phyloP scores from a whole-genome alignment of 345 rosid species.

The Kandelia obovata region DNA sequence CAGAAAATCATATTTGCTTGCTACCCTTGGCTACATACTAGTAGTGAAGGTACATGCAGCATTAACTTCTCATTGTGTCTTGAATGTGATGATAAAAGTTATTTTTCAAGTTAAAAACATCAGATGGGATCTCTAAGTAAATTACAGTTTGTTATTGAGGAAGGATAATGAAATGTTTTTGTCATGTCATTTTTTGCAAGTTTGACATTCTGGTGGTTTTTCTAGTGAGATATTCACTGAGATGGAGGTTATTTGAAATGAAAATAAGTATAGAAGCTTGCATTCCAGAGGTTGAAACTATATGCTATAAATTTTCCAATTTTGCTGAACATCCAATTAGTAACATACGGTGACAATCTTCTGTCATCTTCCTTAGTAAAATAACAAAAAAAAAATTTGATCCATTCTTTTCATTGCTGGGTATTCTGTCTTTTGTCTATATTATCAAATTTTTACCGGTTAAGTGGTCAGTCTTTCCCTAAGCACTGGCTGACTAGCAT shows the following conservation, averaged over 20 bases:
- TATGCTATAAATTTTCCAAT: too few species aligned
- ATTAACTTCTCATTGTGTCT: constrained; percentile 14
- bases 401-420: too few species aligned
- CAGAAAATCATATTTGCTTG: constrained; percentile 72
- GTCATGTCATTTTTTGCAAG: not conserved
- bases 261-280: not conserved
- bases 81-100: not conserved
- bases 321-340: too few species aligned
- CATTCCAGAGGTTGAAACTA: not conserved
- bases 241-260: not conserved
- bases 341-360: too few species aligned
- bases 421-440: not conserved
- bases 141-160: not conserved
- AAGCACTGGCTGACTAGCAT: too few species aligned
- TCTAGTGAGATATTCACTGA: not conserved
- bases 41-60: constrained; percentile 68
- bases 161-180: not conserved
- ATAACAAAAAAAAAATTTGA: too few species aligned
- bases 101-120: constrained; percentile 4
- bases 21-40: constrained; percentile 94
- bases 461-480: not conserved
- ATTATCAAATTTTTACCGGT: not conserved
- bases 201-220: not conserved
- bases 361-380: too few species aligned
- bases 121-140: not conserved